phyloP scores from a whole-genome alignment of 257 asterid species.

The Anisodus tanguticus region DNA sequence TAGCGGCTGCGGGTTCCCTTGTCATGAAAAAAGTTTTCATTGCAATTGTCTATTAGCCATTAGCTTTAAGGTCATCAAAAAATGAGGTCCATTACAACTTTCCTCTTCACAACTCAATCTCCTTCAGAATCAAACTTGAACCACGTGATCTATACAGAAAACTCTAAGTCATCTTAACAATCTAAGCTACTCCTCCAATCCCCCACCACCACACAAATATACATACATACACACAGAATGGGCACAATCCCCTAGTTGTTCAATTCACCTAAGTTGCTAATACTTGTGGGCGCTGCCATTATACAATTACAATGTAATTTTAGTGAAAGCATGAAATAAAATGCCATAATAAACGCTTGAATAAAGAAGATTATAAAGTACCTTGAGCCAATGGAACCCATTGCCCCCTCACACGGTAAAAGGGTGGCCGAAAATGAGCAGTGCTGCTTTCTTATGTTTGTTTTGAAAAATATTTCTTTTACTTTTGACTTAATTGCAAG shows the following conservation, averaged over 20 bases:
- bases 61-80: background rate
- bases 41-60: background rate
- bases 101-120: background rate
- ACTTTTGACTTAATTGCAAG: background rate
- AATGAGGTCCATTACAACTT: background rate
- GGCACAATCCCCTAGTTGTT: background rate
- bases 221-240: background rate
- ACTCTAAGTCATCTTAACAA: background rate
- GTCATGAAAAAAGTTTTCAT: too few relatives aligned
- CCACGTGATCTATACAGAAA: background rate
- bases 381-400: background rate
- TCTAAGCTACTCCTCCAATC: background rate
- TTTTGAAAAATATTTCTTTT: background rate
- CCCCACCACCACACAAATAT: background rate
- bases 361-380: conserved; percentile 2
- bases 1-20: background rate
- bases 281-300: background rate
- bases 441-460: background rate
- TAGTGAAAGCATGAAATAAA: background rate
- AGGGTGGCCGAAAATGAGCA: background rate
- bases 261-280: background rate
- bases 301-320: background rate
- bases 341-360: background rate
- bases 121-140: background rate
- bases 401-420: background rate